A percentile compares a stretch with the other conserved stretches of the same genome.
These are phyloP conservation scores for Penicillium carneum DNA, from an alignment of 2,329 filamentous ascomycete species.

Conservation along the genomic window DNA sequence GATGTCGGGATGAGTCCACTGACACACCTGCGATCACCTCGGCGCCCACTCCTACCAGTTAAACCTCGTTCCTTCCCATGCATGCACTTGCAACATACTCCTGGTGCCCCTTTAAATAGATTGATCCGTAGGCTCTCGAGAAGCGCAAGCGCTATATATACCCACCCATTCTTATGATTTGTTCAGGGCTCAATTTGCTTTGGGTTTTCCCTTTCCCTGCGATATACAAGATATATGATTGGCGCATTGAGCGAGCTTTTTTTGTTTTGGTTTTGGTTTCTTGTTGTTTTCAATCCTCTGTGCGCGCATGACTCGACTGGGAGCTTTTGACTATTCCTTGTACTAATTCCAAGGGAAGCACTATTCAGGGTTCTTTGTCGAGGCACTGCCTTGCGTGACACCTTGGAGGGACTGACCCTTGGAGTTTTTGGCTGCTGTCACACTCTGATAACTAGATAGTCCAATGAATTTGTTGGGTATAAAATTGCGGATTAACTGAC, in stretches of 20 bases:
- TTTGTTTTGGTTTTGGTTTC: neutral
- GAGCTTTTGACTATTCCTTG: no score
- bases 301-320: neutral
- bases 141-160: conserved; percentile 14
- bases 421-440: neutral
- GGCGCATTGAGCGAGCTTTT: conserved; percentile 15
- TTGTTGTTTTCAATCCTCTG: neutral
- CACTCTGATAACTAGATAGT: neutral
- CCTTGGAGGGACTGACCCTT: neutral
- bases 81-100: neutral
- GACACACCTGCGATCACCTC: neutral
- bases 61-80: neutral
- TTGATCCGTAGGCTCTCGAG: neutral
- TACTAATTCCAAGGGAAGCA: neutral
- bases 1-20: conserved; percentile 3
- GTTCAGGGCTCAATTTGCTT: neutral
- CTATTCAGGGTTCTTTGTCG: neutral
- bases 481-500: neutral
- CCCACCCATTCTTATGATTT: conserved; percentile 16
- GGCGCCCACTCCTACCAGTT: neutral
- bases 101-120: neutral
- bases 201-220: neutral
- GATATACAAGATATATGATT: conserved; percentile 15
- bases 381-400: neutral
- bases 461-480: neutral